Evolutionary conservation across 2,329 filamentous ascomycete species (phyloP), one percentile per base, ranked within the genome.

Genomic region (Fusarium sp.): DNA sequence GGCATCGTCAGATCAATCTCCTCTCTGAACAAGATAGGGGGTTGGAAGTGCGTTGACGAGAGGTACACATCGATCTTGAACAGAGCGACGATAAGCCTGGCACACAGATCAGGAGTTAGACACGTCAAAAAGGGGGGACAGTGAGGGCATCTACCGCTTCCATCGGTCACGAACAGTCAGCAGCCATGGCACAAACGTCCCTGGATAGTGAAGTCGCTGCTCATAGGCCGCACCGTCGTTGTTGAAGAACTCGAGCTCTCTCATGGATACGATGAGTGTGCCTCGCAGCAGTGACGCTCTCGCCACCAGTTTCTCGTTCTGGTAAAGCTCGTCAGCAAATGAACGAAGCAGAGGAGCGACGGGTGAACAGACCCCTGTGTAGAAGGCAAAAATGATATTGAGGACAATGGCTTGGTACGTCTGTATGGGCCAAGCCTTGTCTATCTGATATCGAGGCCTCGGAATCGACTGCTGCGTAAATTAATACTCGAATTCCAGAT

Each of bases 11-110:
- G 63, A 13, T 77, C 72, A 1, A 80, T 57, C 49, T 80, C 78
- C 53, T 78, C 75, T 1, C 71, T 53, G 6, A 70, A 68, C 0
- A 79, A 52, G 0, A 71, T 47, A 0, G 73, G 68, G 2, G 76
- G 68, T 41, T 78, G 49, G 66, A 66, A 52, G 48, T 72, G 29
- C 70, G 65, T 8, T 73, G 62, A 27, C 1, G 74, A 75, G 8
- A 79, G 43, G 27, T 76, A 78, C 0, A 68, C 46, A 53, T 80
- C 78, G 23, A 80, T 65, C 48, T 78, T 78, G 51, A 76, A 75
- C 1, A 77, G 57, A 23, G 65, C 70, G 3, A 67, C 37, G 3
- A 74, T 71, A 8, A 79, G 49, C 44, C 77, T 79, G 9, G 33
- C 4, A n/a, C n/a, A n/a, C n/a, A 10, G 0, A 19, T 64, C 15